Base-by-base conservation (phyloP, 2,329 filamentous ascomycete species). In the Scorias spongiosa region DNA sequence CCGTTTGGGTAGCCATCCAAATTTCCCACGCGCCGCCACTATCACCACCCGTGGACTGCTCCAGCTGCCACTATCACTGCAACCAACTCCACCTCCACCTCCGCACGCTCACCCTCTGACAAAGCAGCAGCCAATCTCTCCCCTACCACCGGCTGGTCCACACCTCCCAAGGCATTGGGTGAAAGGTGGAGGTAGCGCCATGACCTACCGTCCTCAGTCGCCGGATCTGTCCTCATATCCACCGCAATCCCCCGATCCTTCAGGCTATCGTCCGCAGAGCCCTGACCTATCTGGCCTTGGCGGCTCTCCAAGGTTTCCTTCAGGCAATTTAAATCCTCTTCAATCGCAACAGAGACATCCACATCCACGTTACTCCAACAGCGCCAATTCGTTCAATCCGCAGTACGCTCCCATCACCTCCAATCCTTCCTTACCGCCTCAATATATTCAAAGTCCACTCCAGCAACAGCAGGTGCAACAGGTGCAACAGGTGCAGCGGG, bases 211-310 rank as follows among this genome's bases (percentile, higher is more conserved):
- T 18, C 51, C 49, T 28, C 47, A 50, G 41, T 52, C 49, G 11
- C 50, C 51, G 10, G 51, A 54, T 30, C 45, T 54, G 10, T 49
- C 48, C 29, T 43, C 54, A 36, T 66, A 63, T 53, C 61, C 64
- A 40, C 66, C 67, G 39, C 61, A 62, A 48, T 62, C 60, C 43
- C 65, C 65, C 44, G 62, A 66, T 50, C 64, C 76, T 51, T 71
- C 72, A 48, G 66, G 63, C 55, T 65, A 69, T 55, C 56, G 66
- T 52, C 54, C 63, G 46, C 55, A 61, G 52, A 59, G 65, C 49
- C 58, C 54, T 46, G 56, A 64, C 54, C 57, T 56, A 48, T 58
- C 57, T 44, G 49, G 47, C 46, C 49, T 55, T 54, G 45, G 53
- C 56, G 38, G 54, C 43, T 44, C 46, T 48, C 52, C 50, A 50